These are phyloP conservation scores for Herpotrichia juniperi DNA, from an alignment of 2,329 filamentous ascomycete species.

Conservation along the genomic window DNA sequence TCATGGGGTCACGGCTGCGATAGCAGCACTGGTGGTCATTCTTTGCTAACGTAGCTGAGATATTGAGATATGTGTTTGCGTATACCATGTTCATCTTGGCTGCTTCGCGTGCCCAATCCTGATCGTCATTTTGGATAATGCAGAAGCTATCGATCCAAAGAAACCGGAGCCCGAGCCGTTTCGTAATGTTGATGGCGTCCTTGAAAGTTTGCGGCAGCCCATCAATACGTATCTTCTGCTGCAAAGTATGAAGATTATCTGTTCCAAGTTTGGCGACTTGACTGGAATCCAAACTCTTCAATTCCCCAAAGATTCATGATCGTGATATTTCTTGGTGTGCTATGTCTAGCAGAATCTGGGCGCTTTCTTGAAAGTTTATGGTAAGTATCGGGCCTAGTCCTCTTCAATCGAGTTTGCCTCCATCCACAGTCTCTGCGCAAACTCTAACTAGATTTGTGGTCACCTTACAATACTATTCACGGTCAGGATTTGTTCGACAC, in stretches of 20 bases:
- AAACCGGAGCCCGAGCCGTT: slow-evolving; percentile 15
- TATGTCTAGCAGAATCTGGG: too few relatives aligned
- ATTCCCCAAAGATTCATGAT: too few relatives aligned
- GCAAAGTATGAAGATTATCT: neutral
- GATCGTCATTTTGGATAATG: neutral
- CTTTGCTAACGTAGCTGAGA: neutral
- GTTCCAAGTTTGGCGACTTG: neutral
- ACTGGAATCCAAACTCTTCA: neutral
- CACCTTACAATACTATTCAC: too few relatives aligned
- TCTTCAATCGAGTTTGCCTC: too few relatives aligned
- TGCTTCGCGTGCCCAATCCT: neutral
- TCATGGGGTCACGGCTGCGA: neutral
- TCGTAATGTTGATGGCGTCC: slow-evolving; percentile 19
- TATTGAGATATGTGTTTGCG: neutral
- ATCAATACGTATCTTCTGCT: neutral
- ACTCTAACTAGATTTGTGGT: too few relatives aligned
- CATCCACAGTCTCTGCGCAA: too few relatives aligned
- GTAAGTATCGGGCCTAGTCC: too few relatives aligned
- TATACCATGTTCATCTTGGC: neutral
- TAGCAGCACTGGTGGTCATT: neutral
- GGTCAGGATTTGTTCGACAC: too few relatives aligned
- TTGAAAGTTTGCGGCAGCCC: slow-evolving; percentile 18
- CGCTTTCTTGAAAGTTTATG: too few relatives aligned
- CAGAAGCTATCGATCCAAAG: slow-evolving; percentile 19
- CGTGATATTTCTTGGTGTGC: too few relatives aligned